These are phyloP conservation scores for Chrysoporthe cubensis DNA, from an alignment of 2,329 filamentous ascomycete species.

Conservation along the genomic window DNA sequence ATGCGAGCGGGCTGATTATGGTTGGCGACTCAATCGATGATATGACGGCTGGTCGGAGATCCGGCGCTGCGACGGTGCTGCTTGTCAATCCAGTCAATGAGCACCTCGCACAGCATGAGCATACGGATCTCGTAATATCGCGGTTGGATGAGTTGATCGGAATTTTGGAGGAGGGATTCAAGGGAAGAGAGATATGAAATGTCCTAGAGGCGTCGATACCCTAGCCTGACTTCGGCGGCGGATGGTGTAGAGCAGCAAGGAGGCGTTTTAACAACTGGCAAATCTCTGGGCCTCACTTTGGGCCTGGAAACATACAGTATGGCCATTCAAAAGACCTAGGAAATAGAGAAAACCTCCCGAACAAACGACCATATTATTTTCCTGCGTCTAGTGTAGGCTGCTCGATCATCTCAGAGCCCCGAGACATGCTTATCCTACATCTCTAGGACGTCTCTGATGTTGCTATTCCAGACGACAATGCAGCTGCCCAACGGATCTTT, in stretches of 20 bases:
- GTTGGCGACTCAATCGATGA: conserved; percentile 87
- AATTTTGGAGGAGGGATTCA: conserved; percentile 76
- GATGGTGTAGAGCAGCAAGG: not conserved
- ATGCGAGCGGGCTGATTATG: conserved; percentile 61
- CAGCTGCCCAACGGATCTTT: not conserved
- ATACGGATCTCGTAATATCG: conserved; percentile 76
- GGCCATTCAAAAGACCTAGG: not conserved
- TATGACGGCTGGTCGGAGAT: conserved; percentile 82
- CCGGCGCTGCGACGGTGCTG: conserved; percentile 89
- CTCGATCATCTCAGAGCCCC: not conserved
- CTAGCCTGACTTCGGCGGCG: not conserved
- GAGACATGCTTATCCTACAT: not conserved
- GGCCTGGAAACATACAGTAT: not conserved
- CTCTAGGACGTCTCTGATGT: not conserved
- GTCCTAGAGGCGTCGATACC: not conserved
- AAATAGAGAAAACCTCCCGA: not conserved
- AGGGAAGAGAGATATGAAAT: conserved; percentile 47
- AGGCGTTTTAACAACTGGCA: not conserved
- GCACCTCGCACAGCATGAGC: conserved; percentile 69
- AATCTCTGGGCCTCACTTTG: not conserved
- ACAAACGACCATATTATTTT: not conserved
- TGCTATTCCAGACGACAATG: conserved; percentile 1
- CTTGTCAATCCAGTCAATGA: conserved; percentile 81
- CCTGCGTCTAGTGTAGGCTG: conserved; percentile 2
- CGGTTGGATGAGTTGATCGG: conserved; percentile 76